These are phyloP conservation scores for Sherardia arvensis DNA, from an alignment of 257 asterid genomes.

Conservation along the genomic window DNA sequence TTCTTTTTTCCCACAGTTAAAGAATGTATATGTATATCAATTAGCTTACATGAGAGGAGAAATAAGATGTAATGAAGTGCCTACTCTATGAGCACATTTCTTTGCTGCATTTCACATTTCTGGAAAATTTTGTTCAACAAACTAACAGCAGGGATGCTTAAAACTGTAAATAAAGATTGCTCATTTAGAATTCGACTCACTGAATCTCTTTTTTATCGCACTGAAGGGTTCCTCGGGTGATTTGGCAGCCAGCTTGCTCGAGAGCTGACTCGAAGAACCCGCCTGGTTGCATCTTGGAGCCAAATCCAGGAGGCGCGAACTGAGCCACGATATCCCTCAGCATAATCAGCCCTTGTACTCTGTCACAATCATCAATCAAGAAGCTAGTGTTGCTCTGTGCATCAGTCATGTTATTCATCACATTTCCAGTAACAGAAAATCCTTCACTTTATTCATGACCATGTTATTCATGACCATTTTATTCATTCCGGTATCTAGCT, in stretches of 20 bases:
- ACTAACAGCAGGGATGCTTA: no score
- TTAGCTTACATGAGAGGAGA: no score
- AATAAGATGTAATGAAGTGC: no score
- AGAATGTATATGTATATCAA: no score
- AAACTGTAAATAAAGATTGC: no score
- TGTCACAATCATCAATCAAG: neutral
- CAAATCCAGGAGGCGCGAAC: conserved; percentile 12
- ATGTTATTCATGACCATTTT: no score
- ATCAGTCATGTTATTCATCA: conserved; percentile 2
- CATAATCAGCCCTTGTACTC: conserved; percentile 5
- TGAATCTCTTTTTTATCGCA: neutral
- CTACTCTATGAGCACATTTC: no score
- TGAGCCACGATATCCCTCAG: conserved; percentile 6
- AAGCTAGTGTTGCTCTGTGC: neutral
- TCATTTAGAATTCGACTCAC: no score
- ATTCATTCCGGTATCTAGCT: neutral
- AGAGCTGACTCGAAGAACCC: conserved; percentile 13
- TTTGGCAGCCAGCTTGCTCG: conserved; percentile 5
- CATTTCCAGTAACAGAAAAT: neutral
- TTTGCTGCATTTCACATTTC: no score
- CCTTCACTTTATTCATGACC: no score
- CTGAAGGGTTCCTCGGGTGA: neutral
- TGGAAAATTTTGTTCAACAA: no score
- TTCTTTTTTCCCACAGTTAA: no score
- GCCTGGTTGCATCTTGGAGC: conserved; percentile 4